Conservation (phyloP, 192 early-diverging fungal genomes). For the Rhizoclosmatium globosum region DNA sequence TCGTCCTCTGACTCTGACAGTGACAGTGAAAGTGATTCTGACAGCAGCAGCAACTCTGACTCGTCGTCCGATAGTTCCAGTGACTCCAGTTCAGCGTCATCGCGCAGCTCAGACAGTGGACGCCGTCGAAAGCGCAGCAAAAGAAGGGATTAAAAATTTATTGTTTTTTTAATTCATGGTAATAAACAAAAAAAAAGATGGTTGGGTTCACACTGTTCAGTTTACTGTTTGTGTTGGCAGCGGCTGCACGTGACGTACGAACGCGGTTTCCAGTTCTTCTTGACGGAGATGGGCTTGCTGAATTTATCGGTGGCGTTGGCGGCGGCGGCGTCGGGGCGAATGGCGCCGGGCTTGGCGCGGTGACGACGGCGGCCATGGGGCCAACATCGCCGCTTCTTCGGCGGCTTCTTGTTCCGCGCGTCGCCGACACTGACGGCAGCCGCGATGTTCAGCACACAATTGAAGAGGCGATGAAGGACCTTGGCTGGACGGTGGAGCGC, state of each 20-base stretch:
- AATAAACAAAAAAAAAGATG: neutral
- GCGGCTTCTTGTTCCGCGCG: slow-evolving; percentile 76
- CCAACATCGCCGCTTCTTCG: slow-evolving; percentile 36
- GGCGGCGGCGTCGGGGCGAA: neutral
- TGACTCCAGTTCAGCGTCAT: neutral
- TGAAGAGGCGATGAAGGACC: neutral
- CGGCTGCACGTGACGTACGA: neutral
- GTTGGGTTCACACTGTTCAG: neutral
- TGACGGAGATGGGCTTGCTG: neutral
- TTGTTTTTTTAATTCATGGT: neutral
- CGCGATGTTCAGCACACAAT: slow-evolving; percentile 40
- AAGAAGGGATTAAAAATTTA: neutral
- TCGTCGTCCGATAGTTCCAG: neutral
- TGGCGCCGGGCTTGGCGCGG: neutral
- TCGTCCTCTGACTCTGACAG: slow-evolving; percentile 21
- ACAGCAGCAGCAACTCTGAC: neutral
- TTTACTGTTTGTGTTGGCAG: neutral
- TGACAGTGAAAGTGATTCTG: neutral
- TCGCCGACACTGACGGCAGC: slow-evolving; percentile 70
- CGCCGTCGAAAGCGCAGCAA: neutral
- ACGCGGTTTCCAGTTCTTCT: neutral
- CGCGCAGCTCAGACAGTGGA: too few species aligned
- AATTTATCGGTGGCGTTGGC: neutral
- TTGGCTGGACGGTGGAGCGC: slow-evolving; percentile 76
- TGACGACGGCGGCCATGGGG: neutral